phyloP scores from a whole-genome alignment of 2,329 filamentous ascomycete species.

The Cytospora piceicola region DNA sequence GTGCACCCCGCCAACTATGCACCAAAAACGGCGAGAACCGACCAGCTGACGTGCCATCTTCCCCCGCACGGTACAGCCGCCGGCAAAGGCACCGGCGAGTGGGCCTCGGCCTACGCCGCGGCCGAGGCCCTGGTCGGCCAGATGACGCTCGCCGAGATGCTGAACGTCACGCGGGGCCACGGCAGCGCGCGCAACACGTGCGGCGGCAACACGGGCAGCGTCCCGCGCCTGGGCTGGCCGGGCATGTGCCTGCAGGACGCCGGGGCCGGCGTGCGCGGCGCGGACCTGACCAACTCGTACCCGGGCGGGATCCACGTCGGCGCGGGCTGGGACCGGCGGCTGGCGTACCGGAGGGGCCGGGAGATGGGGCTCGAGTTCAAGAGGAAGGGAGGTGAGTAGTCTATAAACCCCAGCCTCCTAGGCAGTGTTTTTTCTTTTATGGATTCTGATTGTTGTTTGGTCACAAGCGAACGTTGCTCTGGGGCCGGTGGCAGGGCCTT shows the following conservation, averaged over 20 bases:
- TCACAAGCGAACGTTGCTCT: constrained; percentile 60
- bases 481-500: constrained; percentile 70
- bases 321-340: constrained; percentile 57
- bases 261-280: constrained; percentile 52
- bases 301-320: constrained; percentile 53
- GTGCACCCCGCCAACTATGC: background rate
- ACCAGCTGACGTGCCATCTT: background rate
- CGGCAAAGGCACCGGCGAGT: constrained; percentile 43
- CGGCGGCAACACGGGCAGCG: constrained; percentile 51
- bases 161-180: constrained; percentile 51
- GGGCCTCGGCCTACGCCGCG: constrained; percentile 62
- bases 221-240: constrained; percentile 50
- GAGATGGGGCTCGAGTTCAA: constrained; percentile 62
- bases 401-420: background rate
- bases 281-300: constrained; percentile 54
- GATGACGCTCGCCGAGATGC: constrained; percentile 70
- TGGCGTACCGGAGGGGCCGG: constrained; percentile 55
- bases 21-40: background rate
- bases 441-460: background rate
- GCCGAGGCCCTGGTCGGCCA: constrained; percentile 60
- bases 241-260: constrained; percentile 56
- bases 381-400: constrained; percentile 48
- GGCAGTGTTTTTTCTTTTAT: background rate
- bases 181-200: constrained; percentile 52
- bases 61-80: constrained; percentile 19